Evolutionary conservation across 1,284 basidiomycete genomes (phyloP).

Genomic region (Rhodotorula sp.): DNA sequence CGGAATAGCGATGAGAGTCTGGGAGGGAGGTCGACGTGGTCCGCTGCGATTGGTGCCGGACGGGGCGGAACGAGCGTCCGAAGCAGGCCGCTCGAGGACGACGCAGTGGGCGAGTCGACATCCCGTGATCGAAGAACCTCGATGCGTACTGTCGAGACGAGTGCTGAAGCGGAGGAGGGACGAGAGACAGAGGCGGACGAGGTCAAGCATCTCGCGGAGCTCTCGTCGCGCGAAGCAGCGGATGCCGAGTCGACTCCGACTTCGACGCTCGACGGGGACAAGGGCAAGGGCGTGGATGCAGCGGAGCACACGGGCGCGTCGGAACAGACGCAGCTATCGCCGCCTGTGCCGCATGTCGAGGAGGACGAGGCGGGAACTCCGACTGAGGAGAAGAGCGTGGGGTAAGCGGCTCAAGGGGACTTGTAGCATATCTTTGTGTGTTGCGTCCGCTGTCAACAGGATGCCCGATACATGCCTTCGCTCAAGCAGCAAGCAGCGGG

Average conservation of each 20-base stretch:
- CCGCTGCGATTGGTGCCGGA: background rate
- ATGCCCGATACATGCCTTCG: background rate
- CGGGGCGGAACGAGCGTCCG: background rate
- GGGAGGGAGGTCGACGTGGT: constrained; percentile 34
- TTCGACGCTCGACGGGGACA: constrained; percentile 2
- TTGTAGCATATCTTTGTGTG: background rate
- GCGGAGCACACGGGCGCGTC: background rate
- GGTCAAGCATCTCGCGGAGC: background rate
- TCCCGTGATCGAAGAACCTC: background rate
- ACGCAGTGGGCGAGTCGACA: background rate
- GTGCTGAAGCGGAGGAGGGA: background rate
- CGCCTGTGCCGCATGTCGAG: background rate
- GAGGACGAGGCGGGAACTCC: background rate
- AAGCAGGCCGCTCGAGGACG: background rate
- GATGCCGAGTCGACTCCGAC: constrained; percentile 6
- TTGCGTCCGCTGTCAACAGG: background rate
- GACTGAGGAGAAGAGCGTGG: background rate
- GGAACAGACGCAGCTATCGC: background rate
- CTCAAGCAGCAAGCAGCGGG: background rate
- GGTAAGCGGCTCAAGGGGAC: background rate
- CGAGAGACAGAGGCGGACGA: background rate
- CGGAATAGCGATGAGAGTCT: constrained; percentile 35
- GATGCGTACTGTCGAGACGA: constrained; percentile 1
- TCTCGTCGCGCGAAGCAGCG: background rate
- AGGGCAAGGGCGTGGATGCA: constrained; percentile 13